Percentiles rank a stretch among this genome's conserved stretches.
Evolutionary conservation across 306 rosid species (phyloP).

Genomic region (Trifolium pratense): DNA sequence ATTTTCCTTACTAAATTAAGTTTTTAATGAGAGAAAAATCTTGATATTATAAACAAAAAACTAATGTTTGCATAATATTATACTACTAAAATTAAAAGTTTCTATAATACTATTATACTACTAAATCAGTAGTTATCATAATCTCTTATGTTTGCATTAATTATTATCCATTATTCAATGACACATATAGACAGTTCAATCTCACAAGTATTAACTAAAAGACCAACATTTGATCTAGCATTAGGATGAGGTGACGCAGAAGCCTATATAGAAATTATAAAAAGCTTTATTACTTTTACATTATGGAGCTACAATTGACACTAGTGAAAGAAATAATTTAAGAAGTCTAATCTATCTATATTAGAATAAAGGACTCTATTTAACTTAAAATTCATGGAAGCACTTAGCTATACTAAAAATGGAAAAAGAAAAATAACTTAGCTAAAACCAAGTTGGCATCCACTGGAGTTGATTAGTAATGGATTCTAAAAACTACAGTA

Average conservation of each 20-base stretch:
- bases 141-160: conserved; percentile 34
- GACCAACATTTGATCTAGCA: conserved; percentile 36
- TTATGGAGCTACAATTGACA: conserved; percentile 37
- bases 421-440: conserved; percentile 21
- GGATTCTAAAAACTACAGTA: conserved; percentile 24
- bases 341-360: conserved; percentile 1
- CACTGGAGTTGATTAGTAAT: conserved; percentile 16
- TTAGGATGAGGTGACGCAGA: neutral
- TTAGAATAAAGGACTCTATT: conserved; percentile 27
- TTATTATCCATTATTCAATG: conserved; percentile 29
- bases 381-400: conserved; percentile 29
- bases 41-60: too few relatives aligned
- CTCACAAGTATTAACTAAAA: conserved; percentile 30
- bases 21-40: too few relatives aligned
- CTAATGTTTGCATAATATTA: too few relatives aligned
- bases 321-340: conserved; percentile 17
- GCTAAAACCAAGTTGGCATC: conserved; percentile 30
- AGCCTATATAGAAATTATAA: conserved; percentile 14
- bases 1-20: too few relatives aligned
- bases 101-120: too few relatives aligned
- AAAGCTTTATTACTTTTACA: conserved; percentile 32
- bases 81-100: too few relatives aligned
- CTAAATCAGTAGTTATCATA: neutral
- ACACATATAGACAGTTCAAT: conserved; percentile 32
- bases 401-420: conserved; percentile 20